These are phyloP conservation scores for Diplodia scrobiculata DNA, from an alignment of 2,329 filamentous ascomycete species.

Conservation along the genomic window DNA sequence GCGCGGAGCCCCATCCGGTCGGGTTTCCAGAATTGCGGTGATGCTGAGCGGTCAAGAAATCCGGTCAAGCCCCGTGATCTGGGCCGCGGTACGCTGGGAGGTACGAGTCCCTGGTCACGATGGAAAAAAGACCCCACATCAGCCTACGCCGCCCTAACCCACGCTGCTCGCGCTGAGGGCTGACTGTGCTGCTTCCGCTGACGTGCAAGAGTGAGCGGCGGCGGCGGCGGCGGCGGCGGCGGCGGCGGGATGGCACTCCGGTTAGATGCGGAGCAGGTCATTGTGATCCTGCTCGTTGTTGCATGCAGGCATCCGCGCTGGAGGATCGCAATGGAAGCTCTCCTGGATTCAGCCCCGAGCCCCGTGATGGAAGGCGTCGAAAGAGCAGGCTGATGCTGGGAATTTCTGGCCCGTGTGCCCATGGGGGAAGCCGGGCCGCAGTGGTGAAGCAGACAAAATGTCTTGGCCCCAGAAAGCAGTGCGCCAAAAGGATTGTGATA, in stretches of 20 bases:
- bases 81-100: constrained; percentile 20
- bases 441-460: background rate
- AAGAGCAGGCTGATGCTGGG: constrained; percentile 3
- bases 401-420: background rate
- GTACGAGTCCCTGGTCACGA: constrained; percentile 26
- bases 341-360: constrained; percentile 3
- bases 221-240: background rate
- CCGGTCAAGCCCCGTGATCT: constrained; percentile 17
- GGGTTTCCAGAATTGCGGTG: constrained; percentile 15
- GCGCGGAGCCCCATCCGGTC: constrained; percentile 26
- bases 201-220: constrained; percentile 1
- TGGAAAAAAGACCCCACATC: constrained; percentile 17
- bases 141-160: constrained; percentile 1
- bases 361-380: background rate
- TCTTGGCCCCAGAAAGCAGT: background rate
- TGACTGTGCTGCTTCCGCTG: constrained; percentile 20
- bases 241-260: constrained; percentile 12
- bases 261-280: constrained; percentile 18
- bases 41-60: constrained; percentile 21
- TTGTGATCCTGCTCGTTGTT: constrained; percentile 2
- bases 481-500: constrained; percentile 2
- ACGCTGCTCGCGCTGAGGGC: background rate
- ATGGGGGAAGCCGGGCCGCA: constrained; percentile 4
- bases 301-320: constrained; percentile 20
- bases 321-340: constrained; percentile 10